phyloP scores from a whole-genome alignment of 495 filamentous ascomycete species.

The Chaetomium fimeti region DNA sequence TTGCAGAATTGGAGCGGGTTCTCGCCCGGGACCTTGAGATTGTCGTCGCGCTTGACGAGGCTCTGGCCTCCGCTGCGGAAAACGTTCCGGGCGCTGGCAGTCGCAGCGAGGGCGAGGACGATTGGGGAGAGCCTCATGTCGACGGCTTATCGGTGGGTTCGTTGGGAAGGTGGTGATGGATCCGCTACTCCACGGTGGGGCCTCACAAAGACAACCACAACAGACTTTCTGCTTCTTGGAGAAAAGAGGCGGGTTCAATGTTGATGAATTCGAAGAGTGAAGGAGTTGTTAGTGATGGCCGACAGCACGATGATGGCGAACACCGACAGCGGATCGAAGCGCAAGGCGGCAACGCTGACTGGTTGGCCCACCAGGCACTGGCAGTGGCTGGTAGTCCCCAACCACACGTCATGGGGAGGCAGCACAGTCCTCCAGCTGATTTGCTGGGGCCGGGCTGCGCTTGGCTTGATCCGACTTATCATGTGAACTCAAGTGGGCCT shows the following conservation, averaged over 20 bases:
- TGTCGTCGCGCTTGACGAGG: constrained; percentile 37
- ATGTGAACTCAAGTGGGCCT: constrained; percentile 23
- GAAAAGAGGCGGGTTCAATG: not conserved
- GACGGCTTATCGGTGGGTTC: constrained; percentile 20
- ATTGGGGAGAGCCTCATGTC: constrained; percentile 46
- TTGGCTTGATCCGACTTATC: constrained; percentile 22
- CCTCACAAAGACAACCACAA: not conserved
- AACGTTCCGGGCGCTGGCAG: constrained; percentile 43
- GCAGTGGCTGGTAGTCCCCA: constrained; percentile 11
- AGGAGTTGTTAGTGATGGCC: not conserved
- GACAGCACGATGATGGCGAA: constrained; percentile 5
- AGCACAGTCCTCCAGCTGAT: constrained; percentile 9
- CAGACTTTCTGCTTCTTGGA: not conserved
- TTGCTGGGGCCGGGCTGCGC: constrained; percentile 11
- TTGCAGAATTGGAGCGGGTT: constrained; percentile 74
- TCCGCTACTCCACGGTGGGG: not conserved
- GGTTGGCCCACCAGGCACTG: constrained; percentile 17
- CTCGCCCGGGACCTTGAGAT: constrained; percentile 63
- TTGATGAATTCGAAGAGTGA: not conserved
- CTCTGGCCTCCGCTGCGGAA: constrained; percentile 38
- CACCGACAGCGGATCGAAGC: constrained; percentile 9
- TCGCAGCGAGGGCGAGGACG: constrained; percentile 41
- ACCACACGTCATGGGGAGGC: constrained; percentile 27
- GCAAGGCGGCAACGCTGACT: constrained; percentile 11
- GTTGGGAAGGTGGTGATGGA: constrained; percentile 7